phyloP scores from a whole-genome alignment of 768 basidiomycete species.

The Mycena venus region DNA sequence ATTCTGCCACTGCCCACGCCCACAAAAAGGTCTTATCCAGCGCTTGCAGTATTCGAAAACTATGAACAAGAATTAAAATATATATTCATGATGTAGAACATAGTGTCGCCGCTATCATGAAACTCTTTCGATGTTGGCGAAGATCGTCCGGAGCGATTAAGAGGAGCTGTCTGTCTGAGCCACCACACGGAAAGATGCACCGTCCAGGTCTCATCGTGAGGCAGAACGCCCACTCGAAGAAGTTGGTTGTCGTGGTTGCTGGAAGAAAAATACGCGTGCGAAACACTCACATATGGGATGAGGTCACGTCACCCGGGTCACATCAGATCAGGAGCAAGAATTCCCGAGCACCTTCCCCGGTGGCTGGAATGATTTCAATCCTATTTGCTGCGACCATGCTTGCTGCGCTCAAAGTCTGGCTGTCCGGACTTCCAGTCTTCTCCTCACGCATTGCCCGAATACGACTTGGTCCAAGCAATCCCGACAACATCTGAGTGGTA shows the following conservation, averaged over 20 bases:
- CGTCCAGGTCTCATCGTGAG: slow-evolving; percentile 61
- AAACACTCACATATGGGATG: not conserved
- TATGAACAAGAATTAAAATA: too few species aligned
- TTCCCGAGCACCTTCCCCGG: not conserved
- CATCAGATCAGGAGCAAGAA: slow-evolving; percentile 7
- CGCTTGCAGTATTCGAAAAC: too few species aligned
- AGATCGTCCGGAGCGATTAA: slow-evolving; percentile 90
- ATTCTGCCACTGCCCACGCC: too few species aligned
- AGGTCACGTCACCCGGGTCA: not conserved
- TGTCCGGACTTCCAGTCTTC: slow-evolving; percentile 31
- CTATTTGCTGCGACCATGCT: slow-evolving; percentile 41
- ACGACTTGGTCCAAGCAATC: slow-evolving; percentile 66
- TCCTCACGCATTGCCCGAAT: slow-evolving; percentile 66
- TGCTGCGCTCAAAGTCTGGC: slow-evolving; percentile 45
- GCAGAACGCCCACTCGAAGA: slow-evolving; percentile 72
- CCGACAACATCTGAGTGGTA: slow-evolving; percentile 80
- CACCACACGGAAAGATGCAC: slow-evolving; percentile 54
- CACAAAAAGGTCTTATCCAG: too few species aligned
- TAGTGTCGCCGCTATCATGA: slow-evolving; percentile 77
- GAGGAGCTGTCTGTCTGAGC: slow-evolving; percentile 71
- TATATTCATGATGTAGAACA: not conserved
- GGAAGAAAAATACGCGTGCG: slow-evolving; percentile 34
- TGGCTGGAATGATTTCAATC: not conserved
- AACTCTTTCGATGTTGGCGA: slow-evolving; percentile 82
- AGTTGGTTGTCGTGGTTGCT: slow-evolving; percentile 60